Base-by-base conservation (phyloP, 2,329 filamentous ascomycete genomes). In the Rhinocladiella mackenziei region DNA sequence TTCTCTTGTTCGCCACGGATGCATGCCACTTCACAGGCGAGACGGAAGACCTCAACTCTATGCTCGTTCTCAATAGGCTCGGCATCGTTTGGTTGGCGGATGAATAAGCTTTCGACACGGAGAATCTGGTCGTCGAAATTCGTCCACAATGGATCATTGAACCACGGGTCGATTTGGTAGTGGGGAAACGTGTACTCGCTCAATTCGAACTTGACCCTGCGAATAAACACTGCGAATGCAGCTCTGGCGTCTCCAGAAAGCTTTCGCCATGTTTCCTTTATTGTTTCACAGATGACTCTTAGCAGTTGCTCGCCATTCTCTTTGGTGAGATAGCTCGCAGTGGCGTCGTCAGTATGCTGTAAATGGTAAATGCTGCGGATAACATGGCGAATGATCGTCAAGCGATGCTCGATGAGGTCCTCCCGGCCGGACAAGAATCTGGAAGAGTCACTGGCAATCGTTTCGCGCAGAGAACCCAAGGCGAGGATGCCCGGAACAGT, bases 381-480 rank as follows among this genome's bases (percentile, higher is more conserved):
- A 34, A 55, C 28, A 22, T 52, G 46, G 22, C 39, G 17, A 20
- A 53, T 31, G 10, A 55, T 52, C 14, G 34, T 32, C 9, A 45
- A 31, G 15, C 50, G 46, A 23, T 50, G 25, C 9, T 50, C 28
- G 34, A 43, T 39, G 11, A 54, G 32, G 25, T 47, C 45, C 13
- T 36, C 33, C 11, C 28, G 22, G 15, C 36, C 38, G 10, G 50
- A 23, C 11, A 35, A 29, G 23, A 37, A 37, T 8, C 23, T 15
- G 7, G 26, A 17, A 2, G 17, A 22, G 3, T 23, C 43, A 33
- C 29, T 43, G 9, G 30, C 28, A 20, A 51, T 25, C 17, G 13
- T 40, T 19, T 19, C 15, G 11, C 33, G 35, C 20, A 54, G 17
- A 14, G n/a, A 35, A n/a, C 36, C 38, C 15, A 55, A 35, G 7